Base-by-base conservation (phyloP, 2,329 filamentous ascomycete genomes). In the Apiospora aurea region DNA sequence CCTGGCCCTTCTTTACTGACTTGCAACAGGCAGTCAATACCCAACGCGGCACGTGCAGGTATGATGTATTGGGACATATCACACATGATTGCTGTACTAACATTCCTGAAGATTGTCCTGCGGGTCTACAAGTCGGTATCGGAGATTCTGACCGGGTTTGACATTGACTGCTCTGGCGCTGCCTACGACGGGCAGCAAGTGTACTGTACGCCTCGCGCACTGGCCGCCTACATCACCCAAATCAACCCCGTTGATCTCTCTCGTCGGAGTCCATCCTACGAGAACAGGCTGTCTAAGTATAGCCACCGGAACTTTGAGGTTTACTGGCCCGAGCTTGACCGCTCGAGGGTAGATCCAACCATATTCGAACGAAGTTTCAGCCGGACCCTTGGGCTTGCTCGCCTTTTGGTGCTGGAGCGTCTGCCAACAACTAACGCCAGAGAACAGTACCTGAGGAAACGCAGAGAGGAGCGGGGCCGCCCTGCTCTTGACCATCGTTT, bases 61-160 rank as follows among this genome's bases (percentile, higher is more conserved):
- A 79, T 71, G 77, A 41, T 41, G 2, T n/a, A 41, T 24, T n/a
- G 34, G n/a, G 8, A 38, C 10, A 10, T 49, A 75, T 78, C 68
- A 77, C 69, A 47, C 7, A 43, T 70, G 5, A 71, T 16, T 41
- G 57, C 34, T 13, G 53, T 18, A 5, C 51, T 70, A 21, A 72
- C n/a, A 11, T n/a, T n/a, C 18, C 69, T 67, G 6, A 73, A 96
- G 86, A 94, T 97, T 76, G 94, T 97, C 29, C 86, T 97, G 43
- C 92, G 94, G 47, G 90, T 96, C 49, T 97, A 97, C 84, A 94
- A 94, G 78, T 95, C 92, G 0, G 83, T 97, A 66, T 92, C 93
- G 0, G 93, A 97, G 80, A 95, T 97, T 47, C 86, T 97, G 34
- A 94, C 94, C 3, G 94, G 94, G 0, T 97, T 97, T 76, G 94